phyloP scores from a whole-genome alignment of 108 stramenopile species.

The Schizochytrium sp. region DNA sequence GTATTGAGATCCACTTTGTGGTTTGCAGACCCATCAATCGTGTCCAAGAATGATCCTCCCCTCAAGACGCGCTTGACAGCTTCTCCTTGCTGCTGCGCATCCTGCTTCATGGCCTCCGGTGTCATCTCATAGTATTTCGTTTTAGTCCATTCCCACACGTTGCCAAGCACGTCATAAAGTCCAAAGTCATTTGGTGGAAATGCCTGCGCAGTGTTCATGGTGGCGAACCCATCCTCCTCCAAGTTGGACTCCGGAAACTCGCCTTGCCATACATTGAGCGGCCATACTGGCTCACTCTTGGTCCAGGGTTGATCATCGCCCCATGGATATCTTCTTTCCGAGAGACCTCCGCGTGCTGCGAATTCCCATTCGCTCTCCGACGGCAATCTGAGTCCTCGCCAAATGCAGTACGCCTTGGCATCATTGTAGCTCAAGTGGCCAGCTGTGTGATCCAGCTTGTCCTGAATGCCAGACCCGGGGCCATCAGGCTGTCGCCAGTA shows the following conservation, averaged over 20 bases:
- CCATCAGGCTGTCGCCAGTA: slow-evolving; percentile 93
- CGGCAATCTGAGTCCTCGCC: slow-evolving; percentile 87
- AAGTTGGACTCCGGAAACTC: slow-evolving; percentile 84
- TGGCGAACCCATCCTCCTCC: slow-evolving; percentile 86
- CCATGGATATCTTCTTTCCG: slow-evolving; percentile 59
- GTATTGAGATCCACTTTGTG: slow-evolving; percentile 75
- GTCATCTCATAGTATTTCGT: slow-evolving; percentile 36
- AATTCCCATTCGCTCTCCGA: slow-evolving; percentile 93
- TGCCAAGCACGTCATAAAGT: slow-evolving; percentile 90
- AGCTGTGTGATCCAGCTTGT: slow-evolving; percentile 86
- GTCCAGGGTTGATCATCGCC: slow-evolving; percentile 19
- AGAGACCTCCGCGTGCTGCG: slow-evolving; percentile 85
- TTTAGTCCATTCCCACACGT: slow-evolving; percentile 90
- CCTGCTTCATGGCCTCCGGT: not conserved
- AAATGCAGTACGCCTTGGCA: slow-evolving; percentile 92
- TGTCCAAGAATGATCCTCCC: slow-evolving; percentile 88
- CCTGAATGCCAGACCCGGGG: slow-evolving; percentile 77
- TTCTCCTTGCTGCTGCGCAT: slow-evolving; percentile 78
- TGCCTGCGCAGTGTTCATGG: slow-evolving; percentile 83
- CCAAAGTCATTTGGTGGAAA: slow-evolving; percentile 87
- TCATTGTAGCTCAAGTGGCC: slow-evolving; percentile 92
- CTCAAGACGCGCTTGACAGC: slow-evolving; percentile 87
- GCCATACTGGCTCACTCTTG: not conserved
- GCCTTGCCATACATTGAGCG: slow-evolving; percentile 83
- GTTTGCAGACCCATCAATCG: slow-evolving; percentile 83